Evolutionary conservation across 768 basidiomycete genomes (phyloP).

Genomic region (Harrya chromipes): DNA sequence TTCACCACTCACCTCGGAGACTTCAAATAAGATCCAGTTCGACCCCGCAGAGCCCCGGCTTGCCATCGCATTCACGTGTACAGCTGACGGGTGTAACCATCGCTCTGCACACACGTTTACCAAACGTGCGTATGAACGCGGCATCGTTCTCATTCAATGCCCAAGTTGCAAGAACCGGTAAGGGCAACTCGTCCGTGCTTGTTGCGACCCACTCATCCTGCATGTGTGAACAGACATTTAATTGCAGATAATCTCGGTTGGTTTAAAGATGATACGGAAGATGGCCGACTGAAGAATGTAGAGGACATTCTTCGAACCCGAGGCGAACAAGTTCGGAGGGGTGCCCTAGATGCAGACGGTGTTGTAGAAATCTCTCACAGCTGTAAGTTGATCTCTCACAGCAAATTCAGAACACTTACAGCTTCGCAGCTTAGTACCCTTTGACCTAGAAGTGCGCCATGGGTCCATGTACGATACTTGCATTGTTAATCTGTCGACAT

Average conservation of each 20-base stretch:
- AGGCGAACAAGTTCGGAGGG: conserved; percentile 70
- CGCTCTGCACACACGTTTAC: conserved; percentile 90
- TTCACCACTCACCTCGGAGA: not conserved
- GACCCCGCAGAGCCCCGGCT: conserved; percentile 57
- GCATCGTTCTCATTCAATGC: conserved; percentile 90
- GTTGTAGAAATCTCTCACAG: conserved; percentile 53
- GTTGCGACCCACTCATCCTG: not conserved
- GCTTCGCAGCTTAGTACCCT: not conserved
- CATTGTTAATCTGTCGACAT: not conserved
- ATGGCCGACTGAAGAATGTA: conserved; percentile 70
- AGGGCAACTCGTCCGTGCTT: conserved; percentile 16
- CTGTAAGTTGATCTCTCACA: conserved; percentile 3
- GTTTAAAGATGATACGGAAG: conserved; percentile 81
- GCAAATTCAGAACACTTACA: not conserved
- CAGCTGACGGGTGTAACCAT: conserved; percentile 64
- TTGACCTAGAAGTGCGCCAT: too few species aligned
- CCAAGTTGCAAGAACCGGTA: conserved; percentile 87
- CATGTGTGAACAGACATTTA: conserved; percentile 51
- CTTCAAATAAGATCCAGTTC: conserved; percentile 23
- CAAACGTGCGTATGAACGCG: conserved; percentile 77
- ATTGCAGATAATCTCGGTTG: conserved; percentile 91
- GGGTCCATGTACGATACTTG: conserved; percentile 10
- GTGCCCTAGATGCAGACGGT: conserved; percentile 44
- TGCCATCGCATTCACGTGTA: conserved; percentile 84
- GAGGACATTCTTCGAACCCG: conserved; percentile 78